Base-by-base conservation (phyloP, 441 rosid genomes). In the Gossypium schwendimanii region DNA sequence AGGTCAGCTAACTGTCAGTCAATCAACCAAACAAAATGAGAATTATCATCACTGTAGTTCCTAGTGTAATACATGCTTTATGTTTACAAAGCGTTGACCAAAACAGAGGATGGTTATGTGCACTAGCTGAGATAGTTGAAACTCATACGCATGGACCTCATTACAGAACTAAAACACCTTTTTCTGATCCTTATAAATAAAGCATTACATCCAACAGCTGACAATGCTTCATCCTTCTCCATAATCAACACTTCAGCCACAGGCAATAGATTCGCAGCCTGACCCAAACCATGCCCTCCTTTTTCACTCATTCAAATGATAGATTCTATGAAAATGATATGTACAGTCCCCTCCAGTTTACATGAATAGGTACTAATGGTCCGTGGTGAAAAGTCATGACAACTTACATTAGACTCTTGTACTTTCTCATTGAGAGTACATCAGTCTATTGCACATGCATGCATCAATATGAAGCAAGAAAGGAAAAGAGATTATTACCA, bases 401-500 rank as follows among this genome's bases (percentile, higher is more conserved):
- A 45, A 21, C 12, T 15, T 8, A 12, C 10, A 33, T 1, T 66
- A 49, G 24, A 57, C 15, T 31, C 55, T n/a, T 5, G 20, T 15
- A 47, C 36, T 66, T 21, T 66, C 70, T 47, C 11, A 26, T 53
- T 53, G 58, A 10, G n/a, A 55, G 31, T 57, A 59, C 15, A 66
- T 3, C 33, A 49, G 71, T 10, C 45, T n/a, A 28, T 14, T 66
- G 69, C 55, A 65, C n/a, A 4, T n/a, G 23, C 44, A 8, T 24
- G 23, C 45, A 61, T 61, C 17, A 10, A 28, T 3, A 47, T 9
- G 33, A n/a, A 45, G 53, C 58, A 55, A 44, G 28, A 2, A 54
- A 17, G 6, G 49, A 0, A 54, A 74, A 72, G 76, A 36, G 61
- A 73, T 60, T 69, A 74, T 63, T 59, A 85, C 85, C 78, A 7